These are phyloP conservation scores for Botrytis pseudocinerea DNA, from an alignment of 2,329 filamentous ascomycete genomes.

Conservation along the genomic window DNA sequence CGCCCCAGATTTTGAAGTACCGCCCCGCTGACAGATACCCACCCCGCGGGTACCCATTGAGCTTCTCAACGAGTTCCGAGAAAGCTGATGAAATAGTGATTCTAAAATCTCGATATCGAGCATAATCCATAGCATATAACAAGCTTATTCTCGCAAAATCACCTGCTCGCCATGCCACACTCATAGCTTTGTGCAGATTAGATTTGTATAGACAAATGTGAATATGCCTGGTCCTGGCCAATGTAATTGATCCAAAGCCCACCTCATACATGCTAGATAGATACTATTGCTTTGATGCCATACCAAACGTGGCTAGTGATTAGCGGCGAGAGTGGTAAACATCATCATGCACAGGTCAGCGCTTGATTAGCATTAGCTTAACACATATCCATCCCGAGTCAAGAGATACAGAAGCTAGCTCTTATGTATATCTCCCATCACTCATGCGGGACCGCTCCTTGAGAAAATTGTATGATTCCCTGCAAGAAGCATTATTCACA, in stretches of 20 bases:
- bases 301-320: too few relatives aligned
- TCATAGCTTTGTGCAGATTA: neutral
- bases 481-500: neutral
- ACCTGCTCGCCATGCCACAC: neutral
- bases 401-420: neutral
- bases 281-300: too few relatives aligned
- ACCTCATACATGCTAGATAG: too few relatives aligned
- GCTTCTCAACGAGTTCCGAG: neutral
- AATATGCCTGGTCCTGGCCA: too few relatives aligned
- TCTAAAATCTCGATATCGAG: neutral
- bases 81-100: neutral
- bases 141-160: neutral
- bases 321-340: too few relatives aligned
- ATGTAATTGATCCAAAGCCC: too few relatives aligned
- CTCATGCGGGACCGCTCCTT: neutral
- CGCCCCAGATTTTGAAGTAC: too few relatives aligned
- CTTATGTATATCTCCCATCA: neutral
- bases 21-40: too few relatives aligned
- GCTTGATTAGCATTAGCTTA: neutral
- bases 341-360: too few relatives aligned
- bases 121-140: neutral
- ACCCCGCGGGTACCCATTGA: too few relatives aligned
- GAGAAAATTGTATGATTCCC: neutral
- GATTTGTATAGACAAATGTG: too few relatives aligned
- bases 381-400: neutral